Base-by-base conservation (phyloP, 2,329 filamentous ascomycete genomes). In the Exophiala viscosa region DNA sequence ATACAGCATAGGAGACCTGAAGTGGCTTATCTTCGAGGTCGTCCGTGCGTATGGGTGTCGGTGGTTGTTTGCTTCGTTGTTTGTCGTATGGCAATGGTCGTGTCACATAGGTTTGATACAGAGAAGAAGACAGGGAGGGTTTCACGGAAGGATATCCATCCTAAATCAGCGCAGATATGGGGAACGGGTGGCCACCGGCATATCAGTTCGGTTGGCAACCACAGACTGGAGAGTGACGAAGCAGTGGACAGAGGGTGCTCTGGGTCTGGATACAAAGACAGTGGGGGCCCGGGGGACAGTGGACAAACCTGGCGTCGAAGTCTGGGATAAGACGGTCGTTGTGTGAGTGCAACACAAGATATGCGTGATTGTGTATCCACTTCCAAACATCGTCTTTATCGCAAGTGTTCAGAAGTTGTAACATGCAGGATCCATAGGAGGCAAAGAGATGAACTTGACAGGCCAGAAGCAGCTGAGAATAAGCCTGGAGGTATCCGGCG, bases 241-340 rank as follows among this genome's bases (percentile, higher is more conserved):
- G 41, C 50, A 39, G 20, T 44, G 23, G 47, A 42, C 45, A 43
- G 45, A 34, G n/a, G n/a, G n/a, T 45, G 33, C 32, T 36, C 17
- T 17, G 13, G 32, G 32, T 47, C 14, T 32, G 35, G 23, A 34
- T 45, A 13, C 43, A 46, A 53, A 49, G 40, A 40, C 31, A 45
- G 49, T 52, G 53, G 54, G 45, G 53, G 45, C 31, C 28, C 28
- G 31, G 45, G 53, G 45, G 34, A 33, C 33, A 42, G 53, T 45
- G 46, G 46, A 51, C 39, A 45, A 47, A 23, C 43, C 43, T 15
- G 52, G 35, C 31, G 39, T 32, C 6, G 18, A 48, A 38, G 20
- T 28, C 43, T 46, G 20, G 33, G 20, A 38, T 39, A 20, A 18
- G 11, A n/a, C 32, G 23, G 18, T 28, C 32, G 28, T 38, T 35